Evolutionary conservation across 1,284 basidiomycete species (phyloP), one percentile per base, ranked within the genome.

Genomic region (Ganoderma meredithae): DNA sequence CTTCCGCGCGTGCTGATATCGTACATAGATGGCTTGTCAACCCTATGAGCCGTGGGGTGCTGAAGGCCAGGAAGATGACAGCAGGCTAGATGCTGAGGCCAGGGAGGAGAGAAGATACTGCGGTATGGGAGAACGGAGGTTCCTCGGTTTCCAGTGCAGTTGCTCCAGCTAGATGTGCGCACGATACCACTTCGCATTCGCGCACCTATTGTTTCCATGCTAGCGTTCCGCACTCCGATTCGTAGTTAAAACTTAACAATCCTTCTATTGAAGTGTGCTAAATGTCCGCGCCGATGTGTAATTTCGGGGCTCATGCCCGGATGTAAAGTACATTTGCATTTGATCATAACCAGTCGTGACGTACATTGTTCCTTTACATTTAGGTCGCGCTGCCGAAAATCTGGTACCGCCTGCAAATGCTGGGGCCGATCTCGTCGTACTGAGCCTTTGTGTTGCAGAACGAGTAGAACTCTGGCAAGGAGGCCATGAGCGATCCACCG

Each of bases 391-490:
- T 95, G 67, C 95, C 96, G 79, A 97, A 97, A 71, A 97, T 96
- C 79, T 95, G 93, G 86, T 97, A 97, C 76, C 96, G 86, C 77
- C 96, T 89, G 83, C 96, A 96, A 75, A 99, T 97, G 77, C 94
- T 96, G 10, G 97, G 97, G 19, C 97, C 97, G 74, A 97, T 90
- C 82, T 99, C 97, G 78, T 99, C 96, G 79, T 99, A 99, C 77
- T 99, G 96, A 19, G 94, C 95, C 81, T 98, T 97, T 71, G 95
- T 96, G 84, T 98, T 96, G 82, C 96, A 98, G 67, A 92, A 97
- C n/a, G 91, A 92, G 83, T 98, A 97, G 81, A 99, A 99, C 79
- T 98, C 97, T 74, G 97, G 96, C 73, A 97, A 86, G 64, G 95
- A 96, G 15, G 96, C 97, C 76, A 98, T 87, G 58, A 99, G 86